Base-by-base conservation (phyloP, 768 basidiomycete genomes). In the Tephrocybe sp. region DNA sequence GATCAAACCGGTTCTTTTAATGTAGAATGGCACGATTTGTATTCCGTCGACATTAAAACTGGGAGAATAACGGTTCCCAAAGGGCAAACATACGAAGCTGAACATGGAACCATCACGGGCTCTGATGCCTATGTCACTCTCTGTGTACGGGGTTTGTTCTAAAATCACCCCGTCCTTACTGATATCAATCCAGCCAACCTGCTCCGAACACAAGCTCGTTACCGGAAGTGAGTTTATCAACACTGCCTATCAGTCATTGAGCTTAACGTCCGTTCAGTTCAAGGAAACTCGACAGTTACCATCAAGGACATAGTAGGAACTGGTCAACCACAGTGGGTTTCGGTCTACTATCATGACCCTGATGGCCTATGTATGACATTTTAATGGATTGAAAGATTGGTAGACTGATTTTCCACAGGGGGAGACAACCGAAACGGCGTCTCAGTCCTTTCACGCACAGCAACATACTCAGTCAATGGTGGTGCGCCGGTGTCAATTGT, bases 311-410 rank as follows among this genome's bases (percentile, higher is more conserved):
- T 68, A 25, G 50, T 57, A 37, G 64, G 62, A 25, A 66, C 64
- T 16, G 66, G 66, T 4, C 24, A 65, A 40, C 61, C 63, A 3
- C 64, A 67, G 52, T 64, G 66, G 66, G 56, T 67, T 15, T 67
- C 66, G 8, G 54, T 64, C 22, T 63, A 64, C 43, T 66, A 66
- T 45, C 60, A 61, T 49, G 61, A 60, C 49, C 57, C 56, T 8
- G 59, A 59, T 36, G 57, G 60, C 30, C 52, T 61, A 9, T 64
- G 61, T 58, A 42, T 30, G 62, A 55, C 15, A 25, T 15, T 4
- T 42, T 4, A n/a, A 10, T 7, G 5, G 33, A n/a, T 39, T 46
- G 22, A 22, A 16, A 9, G 30, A 9, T 16, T 6, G 40, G 34
- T 36, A 16, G 29, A 23, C 23, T 31, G 31, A 39, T 13, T 48